phyloP scores from a whole-genome alignment of 2,329 filamentous ascomycete genomes.

The Fusarium luffae region DNA sequence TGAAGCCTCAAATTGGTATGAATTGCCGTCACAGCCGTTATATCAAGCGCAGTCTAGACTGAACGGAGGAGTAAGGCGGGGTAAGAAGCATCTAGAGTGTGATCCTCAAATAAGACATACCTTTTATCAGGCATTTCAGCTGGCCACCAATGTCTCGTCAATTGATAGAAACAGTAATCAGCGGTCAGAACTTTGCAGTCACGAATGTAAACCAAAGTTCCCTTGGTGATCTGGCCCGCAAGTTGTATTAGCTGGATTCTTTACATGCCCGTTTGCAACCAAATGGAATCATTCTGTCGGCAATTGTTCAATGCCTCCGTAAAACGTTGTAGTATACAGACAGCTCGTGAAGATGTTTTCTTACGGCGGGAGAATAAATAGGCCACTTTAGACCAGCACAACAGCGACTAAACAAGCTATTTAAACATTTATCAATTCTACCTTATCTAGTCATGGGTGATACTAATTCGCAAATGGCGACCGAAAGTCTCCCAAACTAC shows the following conservation, averaged over 20 bases:
- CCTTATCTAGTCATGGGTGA: not conserved
- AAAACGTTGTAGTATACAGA: not conserved
- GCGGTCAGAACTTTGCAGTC: not conserved
- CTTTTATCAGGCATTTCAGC: not conserved
- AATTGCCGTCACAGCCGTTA: not conserved
- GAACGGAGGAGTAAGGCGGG: not conserved
- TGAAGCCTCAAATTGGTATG: not conserved
- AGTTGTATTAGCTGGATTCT: no score
- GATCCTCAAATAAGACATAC: not conserved
- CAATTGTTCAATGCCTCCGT: not conserved
- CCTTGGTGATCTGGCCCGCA: no score
- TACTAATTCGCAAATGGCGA: not conserved
- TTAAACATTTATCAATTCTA: not conserved
- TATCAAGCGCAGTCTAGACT: not conserved
- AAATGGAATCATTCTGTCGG: not conserved
- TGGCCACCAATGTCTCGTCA: not conserved
- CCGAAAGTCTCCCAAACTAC: not conserved
- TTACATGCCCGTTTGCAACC: no score
- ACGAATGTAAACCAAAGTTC: not conserved
- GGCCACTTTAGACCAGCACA: not conserved
- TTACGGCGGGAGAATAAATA: not conserved
- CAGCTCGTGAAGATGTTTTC: not conserved
- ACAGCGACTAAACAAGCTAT: not conserved
- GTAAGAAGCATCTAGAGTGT: not conserved
- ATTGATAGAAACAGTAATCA: not conserved